These are phyloP conservation scores for Epichloe elymi DNA, from an alignment of 2,329 filamentous ascomycete species.

Conservation along the genomic window DNA sequence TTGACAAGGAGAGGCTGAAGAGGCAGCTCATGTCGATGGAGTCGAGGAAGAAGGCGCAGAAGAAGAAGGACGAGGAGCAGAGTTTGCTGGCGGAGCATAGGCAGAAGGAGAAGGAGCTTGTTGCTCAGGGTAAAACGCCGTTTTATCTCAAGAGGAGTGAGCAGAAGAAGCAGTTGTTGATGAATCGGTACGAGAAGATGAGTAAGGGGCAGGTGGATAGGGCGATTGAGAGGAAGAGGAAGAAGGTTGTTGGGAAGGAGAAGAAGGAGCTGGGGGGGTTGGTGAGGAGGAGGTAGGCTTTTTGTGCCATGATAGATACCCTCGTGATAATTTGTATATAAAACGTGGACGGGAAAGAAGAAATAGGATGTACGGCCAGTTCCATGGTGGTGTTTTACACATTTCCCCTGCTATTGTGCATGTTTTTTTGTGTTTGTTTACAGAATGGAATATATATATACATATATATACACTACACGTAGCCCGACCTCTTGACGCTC, in stretches of 20 bases:
- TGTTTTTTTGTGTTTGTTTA: too few relatives aligned
- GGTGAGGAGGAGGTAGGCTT: constrained; percentile 13
- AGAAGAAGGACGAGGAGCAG: constrained; percentile 55
- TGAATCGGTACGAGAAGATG: constrained; percentile 70
- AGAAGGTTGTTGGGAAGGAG: constrained; percentile 81
- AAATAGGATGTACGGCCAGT: too few relatives aligned
- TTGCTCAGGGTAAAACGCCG: constrained; percentile 79
- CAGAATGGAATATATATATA: too few relatives aligned
- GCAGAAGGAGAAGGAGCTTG: constrained; percentile 68
- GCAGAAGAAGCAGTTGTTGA: constrained; percentile 72
- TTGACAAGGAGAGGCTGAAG: constrained; percentile 57
- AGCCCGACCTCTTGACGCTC: constrained; percentile 29
- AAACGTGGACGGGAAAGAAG: too few relatives aligned
- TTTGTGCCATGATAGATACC: too few relatives aligned
- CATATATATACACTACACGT: constrained; percentile 6
- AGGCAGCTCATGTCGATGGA: constrained; percentile 65
- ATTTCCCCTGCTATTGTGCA: too few relatives aligned
- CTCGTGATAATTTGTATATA: too few relatives aligned
- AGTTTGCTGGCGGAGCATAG: constrained; percentile 63
- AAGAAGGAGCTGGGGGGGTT: constrained; percentile 51
- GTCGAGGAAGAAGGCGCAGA: constrained; percentile 58
- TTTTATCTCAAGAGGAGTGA: constrained; percentile 91
- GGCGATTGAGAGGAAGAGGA: constrained; percentile 73
- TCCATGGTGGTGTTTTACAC: not conserved
- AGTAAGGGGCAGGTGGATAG: constrained; percentile 74